Percentiles rank a stretch among this genome's conserved stretches.
These are phyloP conservation scores for Sideroxylon spinosum DNA, from an alignment of 179 eudicot genomes.

Conservation along the genomic window DNA sequence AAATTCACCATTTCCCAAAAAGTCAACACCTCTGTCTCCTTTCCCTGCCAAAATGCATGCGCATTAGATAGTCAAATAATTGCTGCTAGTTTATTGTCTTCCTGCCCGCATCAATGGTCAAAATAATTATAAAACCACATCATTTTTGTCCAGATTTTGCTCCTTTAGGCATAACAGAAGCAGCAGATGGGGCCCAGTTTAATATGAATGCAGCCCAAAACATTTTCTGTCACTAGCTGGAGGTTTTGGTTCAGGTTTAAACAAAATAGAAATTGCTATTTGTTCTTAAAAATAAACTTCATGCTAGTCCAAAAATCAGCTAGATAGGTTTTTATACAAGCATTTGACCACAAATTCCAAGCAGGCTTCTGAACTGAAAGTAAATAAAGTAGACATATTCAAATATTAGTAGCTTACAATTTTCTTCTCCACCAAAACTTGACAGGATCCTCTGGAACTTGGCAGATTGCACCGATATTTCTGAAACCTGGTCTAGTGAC, in stretches of 20 bases:
- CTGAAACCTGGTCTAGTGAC: conserved; percentile 62
- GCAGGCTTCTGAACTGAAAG: neutral
- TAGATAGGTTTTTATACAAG: neutral
- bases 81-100: neutral
- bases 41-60: conserved; percentile 37
- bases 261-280: neutral
- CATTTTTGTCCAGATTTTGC: neutral
- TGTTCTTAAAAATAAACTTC: neutral
- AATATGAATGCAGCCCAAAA: conserved; percentile 8
- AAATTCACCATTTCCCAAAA: conserved; percentile 32
- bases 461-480: conserved; percentile 57
- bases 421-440: conserved; percentile 39
- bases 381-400: conserved; percentile 3
- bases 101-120: neutral
- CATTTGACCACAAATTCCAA: neutral
- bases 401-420: conserved; percentile 33
- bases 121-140: neutral
- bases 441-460: conserved; percentile 54
- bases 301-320: neutral
- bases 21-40: conserved; percentile 32
- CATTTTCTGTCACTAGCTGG: neutral
- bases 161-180: neutral
- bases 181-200: neutral
- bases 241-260: neutral
- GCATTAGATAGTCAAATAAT: conserved; percentile 11